Conservation (phyloP, 805 yeast species). For the Blastobotrys chiropterorum region DNA sequence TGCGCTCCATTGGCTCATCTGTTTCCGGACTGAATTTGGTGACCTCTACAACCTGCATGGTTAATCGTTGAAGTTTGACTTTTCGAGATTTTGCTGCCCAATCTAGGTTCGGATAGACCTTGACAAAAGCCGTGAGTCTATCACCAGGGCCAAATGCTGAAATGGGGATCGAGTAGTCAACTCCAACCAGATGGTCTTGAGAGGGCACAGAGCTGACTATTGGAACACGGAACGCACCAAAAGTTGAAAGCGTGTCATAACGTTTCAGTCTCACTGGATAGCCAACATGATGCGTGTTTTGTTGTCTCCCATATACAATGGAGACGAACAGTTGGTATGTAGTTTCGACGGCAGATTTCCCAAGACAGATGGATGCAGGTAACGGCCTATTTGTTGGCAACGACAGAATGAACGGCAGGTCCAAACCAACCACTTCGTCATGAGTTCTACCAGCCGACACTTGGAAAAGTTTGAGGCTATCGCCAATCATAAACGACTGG, state of each 20-base stretch:
- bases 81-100: conserved; percentile 30
- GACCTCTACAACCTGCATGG: conserved; percentile 32
- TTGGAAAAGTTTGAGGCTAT: conserved; percentile 23
- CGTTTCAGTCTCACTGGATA: conserved; percentile 33
- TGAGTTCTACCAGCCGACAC: conserved; percentile 17
- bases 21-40: conserved; percentile 27
- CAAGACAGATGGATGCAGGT: conserved; percentile 32
- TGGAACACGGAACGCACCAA: conserved; percentile 31
- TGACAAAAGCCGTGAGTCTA: conserved; percentile 24
- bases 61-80: conserved; percentile 32
- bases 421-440: conserved; percentile 28
- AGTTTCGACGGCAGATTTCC: conserved; percentile 28
- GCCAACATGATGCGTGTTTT: conserved; percentile 17
- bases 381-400: conserved; percentile 29
- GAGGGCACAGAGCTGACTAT: conserved; percentile 22
- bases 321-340: conserved; percentile 32
- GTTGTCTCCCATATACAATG: conserved; percentile 21
- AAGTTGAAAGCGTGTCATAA: conserved; percentile 36
- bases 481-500: conserved; percentile 33
- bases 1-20: conserved; percentile 29
- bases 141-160: conserved; percentile 38
- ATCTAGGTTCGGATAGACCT: conserved; percentile 33
- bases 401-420: conserved; percentile 34
- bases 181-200: conserved; percentile 31
- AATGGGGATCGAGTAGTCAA: conserved; percentile 29